These are phyloP conservation scores for Orobanche coerulescens DNA, from an alignment of 257 asterid genomes.

Conservation along the genomic window DNA sequence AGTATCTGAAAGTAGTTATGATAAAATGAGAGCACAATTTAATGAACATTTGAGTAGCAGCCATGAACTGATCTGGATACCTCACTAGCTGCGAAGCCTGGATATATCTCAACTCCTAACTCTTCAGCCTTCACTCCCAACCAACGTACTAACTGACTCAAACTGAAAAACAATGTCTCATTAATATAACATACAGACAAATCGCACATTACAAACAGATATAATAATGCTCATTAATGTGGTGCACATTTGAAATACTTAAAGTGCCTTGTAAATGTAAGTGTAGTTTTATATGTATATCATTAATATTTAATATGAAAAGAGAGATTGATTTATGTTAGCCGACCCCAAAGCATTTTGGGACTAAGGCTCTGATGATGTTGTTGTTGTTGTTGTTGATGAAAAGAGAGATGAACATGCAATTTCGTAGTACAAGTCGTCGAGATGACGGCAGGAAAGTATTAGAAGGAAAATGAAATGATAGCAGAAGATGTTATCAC, in stretches of 20 bases:
- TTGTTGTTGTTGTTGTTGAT: too few relatives aligned
- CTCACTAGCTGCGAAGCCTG: constrained; percentile 99
- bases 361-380: too few relatives aligned
- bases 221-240: background rate
- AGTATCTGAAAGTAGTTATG: constrained; percentile 49
- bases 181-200: constrained; percentile 20
- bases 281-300: background rate
- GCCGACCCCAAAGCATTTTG: too few relatives aligned
- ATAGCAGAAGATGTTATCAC: background rate
- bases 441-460: background rate
- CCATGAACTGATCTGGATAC: constrained; percentile 29
- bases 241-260: background rate
- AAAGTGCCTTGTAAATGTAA: background rate
- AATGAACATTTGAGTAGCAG: background rate
- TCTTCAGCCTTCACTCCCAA: constrained; percentile 94
- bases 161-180: constrained; percentile 42
- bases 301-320: background rate
- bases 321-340: background rate
- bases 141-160: constrained; percentile 95
- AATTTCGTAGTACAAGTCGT: background rate
- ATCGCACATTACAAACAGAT: background rate
- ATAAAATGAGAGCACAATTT: constrained; percentile 17
- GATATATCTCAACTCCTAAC: constrained; percentile 92
- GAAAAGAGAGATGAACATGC: too few relatives aligned
- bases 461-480: background rate